Evolutionary conservation across 2,329 filamentous ascomycete genomes (phyloP).

Genomic region (Trichoderma guizhouense): DNA sequence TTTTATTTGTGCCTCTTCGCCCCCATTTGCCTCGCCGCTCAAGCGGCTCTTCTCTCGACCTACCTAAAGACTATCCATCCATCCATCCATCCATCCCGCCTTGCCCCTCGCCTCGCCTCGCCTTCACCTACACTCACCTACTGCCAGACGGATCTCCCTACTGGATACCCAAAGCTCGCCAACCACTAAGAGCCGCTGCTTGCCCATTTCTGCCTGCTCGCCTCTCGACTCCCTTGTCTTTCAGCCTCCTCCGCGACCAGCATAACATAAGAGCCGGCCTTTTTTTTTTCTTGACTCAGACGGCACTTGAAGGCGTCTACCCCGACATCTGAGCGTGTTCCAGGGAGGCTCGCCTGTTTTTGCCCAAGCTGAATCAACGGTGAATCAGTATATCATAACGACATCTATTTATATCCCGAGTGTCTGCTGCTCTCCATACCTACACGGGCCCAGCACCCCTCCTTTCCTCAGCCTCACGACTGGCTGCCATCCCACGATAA

Average conservation of each 20-base stretch:
- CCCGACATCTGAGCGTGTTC: not conserved
- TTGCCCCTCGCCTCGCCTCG: slow-evolving; percentile 13
- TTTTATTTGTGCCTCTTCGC: slow-evolving; percentile 17
- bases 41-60: not conserved
- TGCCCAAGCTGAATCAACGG: not conserved
- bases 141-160: not conserved
- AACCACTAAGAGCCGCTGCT: not conserved
- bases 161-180: not conserved
- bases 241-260: not conserved
- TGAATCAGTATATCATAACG: not conserved
- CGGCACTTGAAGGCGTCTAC: not conserved
- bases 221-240: not conserved
- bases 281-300: slow-evolving; percentile 4
- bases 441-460: not conserved
- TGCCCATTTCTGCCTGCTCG: not conserved
- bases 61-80: not conserved
- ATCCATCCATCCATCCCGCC: not conserved
- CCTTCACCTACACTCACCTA: not conserved
- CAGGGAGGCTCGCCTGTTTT: not conserved
- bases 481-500: slow-evolving; percentile 5
- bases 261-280: not conserved
- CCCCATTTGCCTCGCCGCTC: slow-evolving; percentile 13
- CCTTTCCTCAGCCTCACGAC: slow-evolving; percentile 6
- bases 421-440: not conserved
- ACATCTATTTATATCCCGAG: slow-evolving; percentile 4